These are phyloP conservation scores for Puccinia brachypodii DNA, from an alignment of 1,284 basidiomycete species.

Conservation along the genomic window DNA sequence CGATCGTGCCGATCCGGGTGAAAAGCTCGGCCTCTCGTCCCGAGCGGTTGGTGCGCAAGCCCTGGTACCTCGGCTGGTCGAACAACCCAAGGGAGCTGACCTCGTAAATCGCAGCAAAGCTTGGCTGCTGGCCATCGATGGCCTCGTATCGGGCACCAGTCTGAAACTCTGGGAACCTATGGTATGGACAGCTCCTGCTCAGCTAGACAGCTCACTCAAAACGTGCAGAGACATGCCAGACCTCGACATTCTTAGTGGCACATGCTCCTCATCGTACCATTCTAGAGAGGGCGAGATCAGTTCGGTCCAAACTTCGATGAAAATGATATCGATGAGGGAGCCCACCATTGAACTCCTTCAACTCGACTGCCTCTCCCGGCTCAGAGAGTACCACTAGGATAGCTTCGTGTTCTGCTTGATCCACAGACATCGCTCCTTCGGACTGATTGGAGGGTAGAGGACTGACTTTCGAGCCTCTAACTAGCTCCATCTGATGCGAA, in stretches of 20 bases:
- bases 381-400: conserved; percentile 55
- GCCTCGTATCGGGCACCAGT: conserved; percentile 54
- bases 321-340: not conserved
- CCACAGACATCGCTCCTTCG: not conserved
- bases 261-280: conserved; percentile 59
- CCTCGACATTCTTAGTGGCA: conserved; percentile 56
- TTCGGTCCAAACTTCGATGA: not conserved
- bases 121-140: conserved; percentile 50
- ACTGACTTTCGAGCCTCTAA: no score
- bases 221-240: conserved; percentile 47
- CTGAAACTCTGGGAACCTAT: conserved; percentile 54
- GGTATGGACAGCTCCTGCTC: not conserved
- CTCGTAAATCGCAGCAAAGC: conserved; percentile 57
- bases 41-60: conserved; percentile 55
- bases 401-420: conserved; percentile 34
- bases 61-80: conserved; percentile 55
- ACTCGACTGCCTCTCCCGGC: conserved; percentile 53
- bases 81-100: conserved; percentile 55
- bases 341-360: conserved; percentile 55
- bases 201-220: conserved; percentile 48
- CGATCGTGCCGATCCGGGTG: conserved; percentile 55
- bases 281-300: conserved; percentile 50
- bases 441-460: not conserved
- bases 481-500: no score
- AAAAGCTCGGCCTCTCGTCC: conserved; percentile 57